A percentile compares a stretch with the other conserved stretches of the same genome.
Conservation (phyloP, 2,329 filamentous ascomycete species). For the Drechslerella stenobrocha region DNA sequence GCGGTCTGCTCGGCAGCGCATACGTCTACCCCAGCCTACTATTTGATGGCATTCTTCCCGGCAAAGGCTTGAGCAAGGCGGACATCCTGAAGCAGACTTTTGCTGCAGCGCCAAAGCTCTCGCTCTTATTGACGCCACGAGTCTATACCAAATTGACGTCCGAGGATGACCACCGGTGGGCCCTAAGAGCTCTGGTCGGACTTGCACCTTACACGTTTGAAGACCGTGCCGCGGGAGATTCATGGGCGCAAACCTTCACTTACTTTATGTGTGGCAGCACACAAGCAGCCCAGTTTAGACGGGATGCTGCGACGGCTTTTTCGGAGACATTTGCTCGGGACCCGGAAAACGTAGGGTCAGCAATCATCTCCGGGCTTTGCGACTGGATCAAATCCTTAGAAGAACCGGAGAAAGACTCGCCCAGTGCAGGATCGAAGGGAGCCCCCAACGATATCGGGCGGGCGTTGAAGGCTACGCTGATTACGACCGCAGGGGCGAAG, state of each 20-base stretch:
- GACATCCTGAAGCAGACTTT: conserved; percentile 69
- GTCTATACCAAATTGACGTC: conserved; percentile 77
- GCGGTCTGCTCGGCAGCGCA: conserved; percentile 75
- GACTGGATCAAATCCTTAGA: conserved; percentile 72
- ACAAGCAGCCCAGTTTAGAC: conserved; percentile 66
- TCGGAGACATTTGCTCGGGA: conserved; percentile 67
- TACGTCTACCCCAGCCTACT: conserved; percentile 72
- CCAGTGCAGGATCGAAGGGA: conserved; percentile 67
- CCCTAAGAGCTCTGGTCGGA: conserved; percentile 69
- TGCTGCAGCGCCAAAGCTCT: conserved; percentile 74
- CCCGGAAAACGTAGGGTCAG: conserved; percentile 64
- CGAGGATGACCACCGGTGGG: conserved; percentile 78
- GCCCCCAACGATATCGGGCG: conserved; percentile 67
- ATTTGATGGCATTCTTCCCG: conserved; percentile 58
- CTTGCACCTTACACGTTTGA: conserved; percentile 63
- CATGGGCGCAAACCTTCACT: conserved; percentile 85
- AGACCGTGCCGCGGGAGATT: conserved; percentile 60
- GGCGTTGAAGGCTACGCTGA: conserved; percentile 59
- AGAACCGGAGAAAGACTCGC: conserved; percentile 74
- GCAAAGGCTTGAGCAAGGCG: conserved; percentile 61
- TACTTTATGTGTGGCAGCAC: conserved; percentile 70
- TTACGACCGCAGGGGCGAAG: conserved; percentile 8
- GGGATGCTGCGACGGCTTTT: conserved; percentile 66
- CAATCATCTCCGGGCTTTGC: conserved; percentile 76
- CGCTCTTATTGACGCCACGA: conserved; percentile 80